Base-by-base conservation (phyloP, 352 stramenopile species). In the Phytopythium cucurbitacearum region DNA sequence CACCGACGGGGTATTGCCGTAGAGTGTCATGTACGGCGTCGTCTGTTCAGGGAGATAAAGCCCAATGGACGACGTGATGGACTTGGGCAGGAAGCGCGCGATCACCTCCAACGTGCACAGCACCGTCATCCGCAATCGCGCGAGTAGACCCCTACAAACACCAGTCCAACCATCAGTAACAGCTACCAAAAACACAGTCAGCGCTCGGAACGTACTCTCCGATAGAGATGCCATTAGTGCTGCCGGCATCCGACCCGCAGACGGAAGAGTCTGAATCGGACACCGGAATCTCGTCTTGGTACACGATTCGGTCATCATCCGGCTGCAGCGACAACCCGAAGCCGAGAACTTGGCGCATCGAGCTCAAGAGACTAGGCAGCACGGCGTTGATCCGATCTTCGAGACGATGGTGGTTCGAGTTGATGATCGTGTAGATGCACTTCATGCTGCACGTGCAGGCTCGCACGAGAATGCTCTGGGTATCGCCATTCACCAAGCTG, bases 381-480 rank as follows among this genome's bases (percentile, higher is more conserved):
- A 67, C 59, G 0, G 79, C 63, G 11, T 76, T 63, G 33, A 93
- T 89, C 28, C 74, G 80, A 43, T 85, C 79, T 4, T 39, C 56
- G 16, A 91, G 66, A 5, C 65, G 76, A 15, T 89, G 77, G 28
- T 75, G 76, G 42, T 80, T 85, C 43, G 76, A 77, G 47, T 75
- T 82, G 45, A 93, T 71, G 52, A 95, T 91, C 61, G 81, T 87
- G 57, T 82, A 89, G 16, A 92, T 72, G 63, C 85, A 95, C 64
- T 93, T 91, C 71, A 95, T 85, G 51, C 85, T 95, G 52, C 76
- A 89, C 1, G 80, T 91, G 58, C 82, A 93, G 11, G 82, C 83
- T 53, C 91, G 91, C 32, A 93, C 76, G 4, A 93, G 66, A 33
- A 92, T 88, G 34, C 85, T 75, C 21, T 95, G 80, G 34, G 83